Evolutionary conservation across 2,329 filamentous ascomycete species (phyloP).

Genomic region (Onygenales sp.): DNA sequence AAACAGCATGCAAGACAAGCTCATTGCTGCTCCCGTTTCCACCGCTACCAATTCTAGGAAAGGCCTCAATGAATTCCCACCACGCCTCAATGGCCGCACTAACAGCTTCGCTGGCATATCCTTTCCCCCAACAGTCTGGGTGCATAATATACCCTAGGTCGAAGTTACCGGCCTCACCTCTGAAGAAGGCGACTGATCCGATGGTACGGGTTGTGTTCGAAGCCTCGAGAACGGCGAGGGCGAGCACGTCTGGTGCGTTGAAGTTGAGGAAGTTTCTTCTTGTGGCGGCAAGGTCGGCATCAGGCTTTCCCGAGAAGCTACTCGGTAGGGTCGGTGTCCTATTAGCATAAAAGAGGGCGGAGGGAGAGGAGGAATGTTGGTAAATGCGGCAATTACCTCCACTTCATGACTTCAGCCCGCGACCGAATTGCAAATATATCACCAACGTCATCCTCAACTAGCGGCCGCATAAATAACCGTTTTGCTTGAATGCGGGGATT

Average conservation of each 20-base stretch:
- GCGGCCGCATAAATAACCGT: slow-evolving; percentile 14
- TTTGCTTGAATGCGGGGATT: slow-evolving; percentile 2
- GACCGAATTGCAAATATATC: slow-evolving; percentile 17
- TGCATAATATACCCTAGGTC: slow-evolving; percentile 18
- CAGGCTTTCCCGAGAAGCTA: slow-evolving; percentile 4
- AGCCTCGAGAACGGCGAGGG: slow-evolving; percentile 11
- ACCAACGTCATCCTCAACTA: slow-evolving; percentile 12
- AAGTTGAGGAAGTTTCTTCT: background rate
- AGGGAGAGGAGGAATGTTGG: background rate
- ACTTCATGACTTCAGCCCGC: slow-evolving; percentile 18
- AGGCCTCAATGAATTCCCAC: slow-evolving; percentile 13
- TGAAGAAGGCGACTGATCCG: slow-evolving; percentile 14
- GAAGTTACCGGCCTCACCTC: slow-evolving; percentile 8
- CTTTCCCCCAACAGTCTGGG: slow-evolving; percentile 17
- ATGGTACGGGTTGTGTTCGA: slow-evolving; percentile 10
- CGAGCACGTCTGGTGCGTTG: background rate
- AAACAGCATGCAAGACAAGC: background rate
- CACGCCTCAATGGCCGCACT: slow-evolving; percentile 14
- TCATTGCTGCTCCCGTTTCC: background rate
- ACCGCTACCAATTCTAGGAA: background rate
- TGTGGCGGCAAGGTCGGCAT: slow-evolving; percentile 5
- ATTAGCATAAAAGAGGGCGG: background rate
- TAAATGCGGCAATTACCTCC: slow-evolving; percentile 15
- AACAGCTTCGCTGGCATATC: slow-evolving; percentile 18
- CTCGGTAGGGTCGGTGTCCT: background rate